Conservation (phyloP, 352 stramenopile genomes). For the Phytophthora europaea region DNA sequence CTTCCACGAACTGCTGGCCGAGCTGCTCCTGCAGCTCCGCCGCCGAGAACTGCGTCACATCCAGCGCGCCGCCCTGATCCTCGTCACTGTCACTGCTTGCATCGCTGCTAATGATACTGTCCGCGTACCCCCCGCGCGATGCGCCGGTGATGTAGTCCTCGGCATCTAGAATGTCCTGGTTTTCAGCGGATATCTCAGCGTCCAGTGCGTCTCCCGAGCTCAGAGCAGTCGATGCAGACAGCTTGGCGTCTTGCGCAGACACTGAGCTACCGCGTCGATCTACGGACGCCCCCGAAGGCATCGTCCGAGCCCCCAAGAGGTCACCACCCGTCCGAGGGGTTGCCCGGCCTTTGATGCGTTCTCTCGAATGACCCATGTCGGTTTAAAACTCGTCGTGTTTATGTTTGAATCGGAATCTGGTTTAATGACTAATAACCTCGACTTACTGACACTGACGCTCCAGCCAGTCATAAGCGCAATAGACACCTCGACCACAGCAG, state of each 20-base stretch:
- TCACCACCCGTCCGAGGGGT: slow-evolving; percentile 17
- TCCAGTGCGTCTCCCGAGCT: slow-evolving; percentile 6
- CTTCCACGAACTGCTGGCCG: slow-evolving; percentile 45
- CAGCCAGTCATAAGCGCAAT: slow-evolving; percentile 29
- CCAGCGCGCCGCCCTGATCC: slow-evolving; percentile 17
- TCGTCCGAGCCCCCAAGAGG: slow-evolving; percentile 28
- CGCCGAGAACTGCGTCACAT: slow-evolving; percentile 39
- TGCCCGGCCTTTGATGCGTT: slow-evolving; percentile 12
- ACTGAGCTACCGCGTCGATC: slow-evolving; percentile 8
- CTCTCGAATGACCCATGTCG: slow-evolving; percentile 8
- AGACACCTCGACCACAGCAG: slow-evolving; percentile 5
- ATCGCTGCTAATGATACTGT: slow-evolving; percentile 42
- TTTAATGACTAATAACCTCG: not conserved
- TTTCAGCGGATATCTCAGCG: slow-evolving; percentile 17
- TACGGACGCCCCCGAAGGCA: slow-evolving; percentile 33
- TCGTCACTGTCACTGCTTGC: slow-evolving; percentile 38
- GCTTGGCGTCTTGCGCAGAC: slow-evolving; percentile 5
- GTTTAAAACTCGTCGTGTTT: no score
- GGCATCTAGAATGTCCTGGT: slow-evolving; percentile 29
- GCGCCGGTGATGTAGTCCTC: slow-evolving; percentile 40
- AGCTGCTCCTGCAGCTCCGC: slow-evolving; percentile 41
- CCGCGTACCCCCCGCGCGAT: slow-evolving; percentile 29
- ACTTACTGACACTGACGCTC: not conserved
- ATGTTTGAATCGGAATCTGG: not conserved
- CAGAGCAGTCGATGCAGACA: not conserved